Evolutionary conservation across 2,329 filamentous ascomycete genomes (phyloP).

Genomic region (Drechslerella dactyloides): DNA sequence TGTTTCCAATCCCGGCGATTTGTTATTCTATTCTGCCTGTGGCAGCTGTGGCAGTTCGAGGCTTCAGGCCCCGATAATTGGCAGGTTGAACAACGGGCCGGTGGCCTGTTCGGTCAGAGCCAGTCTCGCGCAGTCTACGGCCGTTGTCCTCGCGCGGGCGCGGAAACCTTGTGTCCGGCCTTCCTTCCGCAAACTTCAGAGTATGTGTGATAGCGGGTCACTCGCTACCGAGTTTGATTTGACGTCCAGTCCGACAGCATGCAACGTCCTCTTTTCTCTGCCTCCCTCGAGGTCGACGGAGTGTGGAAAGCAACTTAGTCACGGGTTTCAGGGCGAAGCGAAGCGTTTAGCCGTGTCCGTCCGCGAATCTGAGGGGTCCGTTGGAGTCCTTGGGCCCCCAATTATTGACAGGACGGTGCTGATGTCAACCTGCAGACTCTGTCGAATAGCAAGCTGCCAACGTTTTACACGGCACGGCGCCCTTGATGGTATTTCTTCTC

Average conservation of each 20-base stretch:
- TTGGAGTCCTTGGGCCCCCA: conserved; percentile 17
- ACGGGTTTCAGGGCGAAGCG: conserved; percentile 1
- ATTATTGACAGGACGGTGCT: conserved; percentile 11
- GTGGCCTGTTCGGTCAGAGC: conserved; percentile 13
- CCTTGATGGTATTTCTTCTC: conserved; percentile 12
- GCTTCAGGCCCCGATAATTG: not conserved
- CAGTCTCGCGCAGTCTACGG: conserved; percentile 7
- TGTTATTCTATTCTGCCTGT: conserved; percentile 12
- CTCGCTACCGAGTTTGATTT: conserved; percentile 14
- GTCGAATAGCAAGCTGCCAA: conserved; percentile 50
- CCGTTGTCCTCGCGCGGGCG: conserved; percentile 4
- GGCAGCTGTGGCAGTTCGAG: conserved; percentile 10
- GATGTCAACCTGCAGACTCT: conserved; percentile 48
- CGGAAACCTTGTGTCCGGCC: conserved; percentile 18
- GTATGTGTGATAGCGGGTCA: conserved; percentile 22
- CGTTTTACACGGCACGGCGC: conserved; percentile 14
- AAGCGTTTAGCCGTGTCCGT: conserved; percentile 18
- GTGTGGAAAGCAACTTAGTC: conserved; percentile 17
- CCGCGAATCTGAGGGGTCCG: conserved; percentile 25
- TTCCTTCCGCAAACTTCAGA: conserved; percentile 10
- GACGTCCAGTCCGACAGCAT: conserved; percentile 18
- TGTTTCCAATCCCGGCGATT: conserved; percentile 8
- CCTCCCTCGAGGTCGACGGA: not conserved
- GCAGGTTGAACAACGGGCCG: conserved; percentile 3
- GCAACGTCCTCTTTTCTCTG: conserved; percentile 6